Percentiles rank a stretch among this genome's conserved stretches.
phyloP scores from a whole-genome alignment of 2,329 filamentous ascomycete genomes.

The Talaromyces piceae region DNA sequence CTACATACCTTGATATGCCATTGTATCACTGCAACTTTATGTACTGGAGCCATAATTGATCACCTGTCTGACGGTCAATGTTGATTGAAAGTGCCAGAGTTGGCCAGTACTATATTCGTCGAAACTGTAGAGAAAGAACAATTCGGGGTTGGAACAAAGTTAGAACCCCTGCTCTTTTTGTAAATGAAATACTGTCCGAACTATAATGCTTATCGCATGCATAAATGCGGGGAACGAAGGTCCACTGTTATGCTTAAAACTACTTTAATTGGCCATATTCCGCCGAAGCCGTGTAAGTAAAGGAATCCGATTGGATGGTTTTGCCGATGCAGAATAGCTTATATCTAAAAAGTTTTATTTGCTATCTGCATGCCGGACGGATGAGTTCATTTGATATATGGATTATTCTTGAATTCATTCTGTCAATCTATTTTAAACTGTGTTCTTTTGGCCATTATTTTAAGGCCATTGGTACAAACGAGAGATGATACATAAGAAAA shows the following conservation, averaged over 20 bases:
- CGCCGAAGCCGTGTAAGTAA: neutral
- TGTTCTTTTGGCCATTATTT: neutral
- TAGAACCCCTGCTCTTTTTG: no score
- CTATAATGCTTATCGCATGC: neutral
- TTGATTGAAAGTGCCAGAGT: no score
- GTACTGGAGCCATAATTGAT: conserved; percentile 22
- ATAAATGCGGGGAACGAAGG: neutral
- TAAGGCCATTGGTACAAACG: neutral
- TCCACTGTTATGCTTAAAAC: neutral
- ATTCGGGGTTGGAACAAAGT: neutral
- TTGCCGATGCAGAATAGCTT: neutral
- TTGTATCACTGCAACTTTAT: conserved; percentile 29
- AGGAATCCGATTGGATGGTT: neutral
- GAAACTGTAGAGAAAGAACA: neutral
- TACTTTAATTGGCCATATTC: neutral
- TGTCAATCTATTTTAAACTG: neutral
- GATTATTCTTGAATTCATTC: neutral
- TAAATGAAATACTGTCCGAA: no score
- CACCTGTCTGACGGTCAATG: neutral
- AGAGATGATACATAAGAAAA: conserved; percentile 1
- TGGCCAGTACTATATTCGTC: no score
- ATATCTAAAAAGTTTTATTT: no score
- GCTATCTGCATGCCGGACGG: no score
- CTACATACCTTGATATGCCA: conserved; percentile 29
- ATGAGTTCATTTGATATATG: neutral